phyloP scores from a whole-genome alignment of 2,329 filamentous ascomycete species.

The Teratosphaeria epicoccoides region DNA sequence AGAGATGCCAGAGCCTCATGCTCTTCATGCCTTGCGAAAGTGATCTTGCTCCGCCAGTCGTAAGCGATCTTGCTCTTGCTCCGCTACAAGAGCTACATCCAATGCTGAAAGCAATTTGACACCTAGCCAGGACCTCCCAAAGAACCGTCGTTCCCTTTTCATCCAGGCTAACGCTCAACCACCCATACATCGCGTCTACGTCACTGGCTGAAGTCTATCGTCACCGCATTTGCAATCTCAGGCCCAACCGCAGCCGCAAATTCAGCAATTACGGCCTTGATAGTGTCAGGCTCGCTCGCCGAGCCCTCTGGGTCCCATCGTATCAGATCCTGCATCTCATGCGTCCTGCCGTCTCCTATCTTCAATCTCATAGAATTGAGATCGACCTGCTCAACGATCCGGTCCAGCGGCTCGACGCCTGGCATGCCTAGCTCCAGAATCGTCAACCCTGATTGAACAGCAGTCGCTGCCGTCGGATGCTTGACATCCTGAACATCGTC shows the following conservation, averaged over 20 bases:
- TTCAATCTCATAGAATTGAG: constrained; percentile 50
- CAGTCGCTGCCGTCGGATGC: constrained; percentile 23
- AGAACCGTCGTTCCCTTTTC: no score
- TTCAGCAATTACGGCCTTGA: constrained; percentile 54
- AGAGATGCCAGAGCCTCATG: not conserved
- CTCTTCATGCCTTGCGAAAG: no score
- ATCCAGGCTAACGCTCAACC: not conserved
- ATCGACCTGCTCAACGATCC: constrained; percentile 43
- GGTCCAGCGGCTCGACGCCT: constrained; percentile 47
- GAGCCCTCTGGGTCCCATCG: constrained; percentile 41
- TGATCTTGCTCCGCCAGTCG: no score
- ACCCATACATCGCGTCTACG: no score
- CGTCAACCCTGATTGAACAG: constrained; percentile 28
- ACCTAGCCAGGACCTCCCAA: no score
- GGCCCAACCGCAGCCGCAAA: constrained; percentile 20
- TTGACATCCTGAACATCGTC: constrained; percentile 13
- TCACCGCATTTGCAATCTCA: constrained; percentile 41
- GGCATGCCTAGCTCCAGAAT: constrained; percentile 57
- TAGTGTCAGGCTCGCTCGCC: constrained; percentile 27
- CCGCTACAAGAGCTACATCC: no score
- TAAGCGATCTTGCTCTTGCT: no score
- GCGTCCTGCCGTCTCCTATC: constrained; percentile 26
- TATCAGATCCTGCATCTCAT: constrained; percentile 40
- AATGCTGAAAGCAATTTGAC: no score
- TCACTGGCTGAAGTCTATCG: constrained; percentile 42